phyloP scores from a whole-genome alignment of 2,329 filamentous ascomycete species.

The Fusarium graminum region DNA sequence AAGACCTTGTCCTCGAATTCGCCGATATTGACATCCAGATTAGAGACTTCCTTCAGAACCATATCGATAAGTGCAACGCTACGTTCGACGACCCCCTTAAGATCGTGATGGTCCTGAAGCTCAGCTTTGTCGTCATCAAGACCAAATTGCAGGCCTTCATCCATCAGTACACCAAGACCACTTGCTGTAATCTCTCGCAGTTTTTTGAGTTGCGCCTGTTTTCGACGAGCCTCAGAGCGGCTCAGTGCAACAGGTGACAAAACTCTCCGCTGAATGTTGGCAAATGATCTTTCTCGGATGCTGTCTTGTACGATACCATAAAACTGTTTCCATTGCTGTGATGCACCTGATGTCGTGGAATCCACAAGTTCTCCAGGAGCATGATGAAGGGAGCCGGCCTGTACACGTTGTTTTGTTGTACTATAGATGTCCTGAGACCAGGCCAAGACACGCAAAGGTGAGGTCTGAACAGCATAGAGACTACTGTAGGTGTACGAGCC shows the following conservation, averaged over 20 bases:
- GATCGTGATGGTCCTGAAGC: slow-evolving; percentile 63
- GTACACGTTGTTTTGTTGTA: slow-evolving; percentile 67
- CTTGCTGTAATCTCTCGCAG: slow-evolving; percentile 86
- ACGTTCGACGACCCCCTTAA: slow-evolving; percentile 80
- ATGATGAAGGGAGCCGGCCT: slow-evolving; percentile 49
- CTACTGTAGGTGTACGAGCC: slow-evolving; percentile 82
- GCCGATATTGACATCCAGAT: slow-evolving; percentile 70
- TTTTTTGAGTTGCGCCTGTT: slow-evolving; percentile 77
- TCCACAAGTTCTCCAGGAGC: slow-evolving; percentile 53
- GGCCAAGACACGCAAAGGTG: slow-evolving; percentile 79
- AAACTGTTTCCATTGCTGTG: slow-evolving; percentile 74
- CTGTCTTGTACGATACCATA: slow-evolving; percentile 84
- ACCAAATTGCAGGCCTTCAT: slow-evolving; percentile 82
- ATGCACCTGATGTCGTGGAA: slow-evolving; percentile 56
- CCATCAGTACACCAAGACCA: slow-evolving; percentile 86
- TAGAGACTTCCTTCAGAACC: slow-evolving; percentile 78
- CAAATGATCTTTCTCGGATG: slow-evolving; percentile 78
- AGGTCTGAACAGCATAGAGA: slow-evolving; percentile 88
- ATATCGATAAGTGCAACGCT: slow-evolving; percentile 89
- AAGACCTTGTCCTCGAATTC: slow-evolving; percentile 77
- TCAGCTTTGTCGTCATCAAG: slow-evolving; percentile 70
- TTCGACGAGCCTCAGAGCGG: slow-evolving; percentile 79
- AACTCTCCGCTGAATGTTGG: slow-evolving; percentile 77
- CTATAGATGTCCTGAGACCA: slow-evolving; percentile 78
- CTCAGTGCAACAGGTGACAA: slow-evolving; percentile 83